Conservation (phyloP, 2,329 filamentous ascomycete genomes). For the Neofusicoccum sp. region DNA sequence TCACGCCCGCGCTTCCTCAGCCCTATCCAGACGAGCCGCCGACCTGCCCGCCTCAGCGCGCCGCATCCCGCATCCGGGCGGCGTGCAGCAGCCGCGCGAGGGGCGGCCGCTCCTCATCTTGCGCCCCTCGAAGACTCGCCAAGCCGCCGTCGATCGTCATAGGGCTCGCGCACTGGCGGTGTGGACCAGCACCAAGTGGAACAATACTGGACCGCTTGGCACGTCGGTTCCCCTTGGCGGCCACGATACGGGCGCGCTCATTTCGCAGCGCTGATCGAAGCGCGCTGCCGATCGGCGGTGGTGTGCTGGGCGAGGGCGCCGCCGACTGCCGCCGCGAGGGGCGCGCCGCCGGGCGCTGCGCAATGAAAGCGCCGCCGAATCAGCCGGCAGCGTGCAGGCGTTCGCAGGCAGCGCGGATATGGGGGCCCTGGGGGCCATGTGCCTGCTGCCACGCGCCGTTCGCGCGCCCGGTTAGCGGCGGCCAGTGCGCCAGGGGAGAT, state of each 20-base stretch:
- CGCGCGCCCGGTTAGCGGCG: not conserved
- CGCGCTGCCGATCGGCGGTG: not conserved
- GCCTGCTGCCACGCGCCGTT: not conserved
- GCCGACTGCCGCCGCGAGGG: not conserved
- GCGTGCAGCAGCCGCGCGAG: not conserved
- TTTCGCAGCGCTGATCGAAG: constrained; percentile 16
- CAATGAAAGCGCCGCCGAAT: not conserved
- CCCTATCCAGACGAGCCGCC: constrained; percentile 7
- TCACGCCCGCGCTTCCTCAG: not conserved
- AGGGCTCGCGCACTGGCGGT: constrained; percentile 10
- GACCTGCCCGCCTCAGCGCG: not conserved
- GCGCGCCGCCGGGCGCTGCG: not conserved
- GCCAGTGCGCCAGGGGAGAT: constrained; percentile 16
- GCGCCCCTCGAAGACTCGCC: not conserved
- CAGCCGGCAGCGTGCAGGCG: not conserved
- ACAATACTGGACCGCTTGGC: constrained; percentile 27
- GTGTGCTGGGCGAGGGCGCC: not conserved
- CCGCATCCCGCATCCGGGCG: constrained; percentile 4
- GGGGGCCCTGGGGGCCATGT: not conserved
- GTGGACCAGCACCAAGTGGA: constrained; percentile 12
- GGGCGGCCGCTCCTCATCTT: constrained; percentile 4
- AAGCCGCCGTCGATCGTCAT: constrained; percentile 16
- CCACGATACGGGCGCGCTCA: constrained; percentile 12
- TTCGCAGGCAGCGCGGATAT: not conserved
- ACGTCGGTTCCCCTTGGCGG: constrained; percentile 9